Percentiles rank a stretch among this genome's conserved stretches.
phyloP scores from a whole-genome alignment of 805 yeast species.

The Candida railenensis region DNA sequence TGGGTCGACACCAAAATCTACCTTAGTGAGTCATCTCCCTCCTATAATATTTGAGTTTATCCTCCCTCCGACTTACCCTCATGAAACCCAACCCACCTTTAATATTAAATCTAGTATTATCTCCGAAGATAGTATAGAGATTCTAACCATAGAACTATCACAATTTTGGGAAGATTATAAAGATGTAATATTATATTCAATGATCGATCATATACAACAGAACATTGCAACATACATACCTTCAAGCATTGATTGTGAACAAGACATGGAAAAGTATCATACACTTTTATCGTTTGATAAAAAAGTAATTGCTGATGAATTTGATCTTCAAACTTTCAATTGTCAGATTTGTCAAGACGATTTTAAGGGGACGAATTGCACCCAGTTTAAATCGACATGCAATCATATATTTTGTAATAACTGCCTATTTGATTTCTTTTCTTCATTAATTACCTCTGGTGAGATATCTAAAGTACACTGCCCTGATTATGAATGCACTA shows the following conservation, averaged over 20 bases:
- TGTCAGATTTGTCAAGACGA: conserved; percentile 60
- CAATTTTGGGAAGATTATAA: conserved; percentile 32
- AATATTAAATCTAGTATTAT: conserved; percentile 32
- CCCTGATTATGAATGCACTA: conserved; percentile 53
- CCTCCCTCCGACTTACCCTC: conserved; percentile 38
- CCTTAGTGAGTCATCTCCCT: conserved; percentile 25
- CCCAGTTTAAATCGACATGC: conserved; percentile 39
- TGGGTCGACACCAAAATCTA: not conserved
- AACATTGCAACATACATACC: conserved; percentile 8
- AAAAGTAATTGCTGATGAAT: conserved; percentile 19
- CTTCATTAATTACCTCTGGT: conserved; percentile 43
- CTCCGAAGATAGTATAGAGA: conserved; percentile 9
- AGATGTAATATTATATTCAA: conserved; percentile 40
- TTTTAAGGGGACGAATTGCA: conserved; percentile 43
- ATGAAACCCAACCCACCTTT: conserved; percentile 21
- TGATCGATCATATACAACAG: conserved; percentile 40
- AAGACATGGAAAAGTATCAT: conserved; percentile 12
- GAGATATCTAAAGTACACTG: conserved; percentile 54
- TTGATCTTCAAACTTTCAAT: conserved; percentile 35
- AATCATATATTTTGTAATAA: conserved; percentile 47
- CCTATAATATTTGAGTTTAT: conserved; percentile 24
- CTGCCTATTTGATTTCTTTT: conserved; percentile 46
- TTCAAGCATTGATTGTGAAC: conserved; percentile 13
- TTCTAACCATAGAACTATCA: conserved; percentile 16
- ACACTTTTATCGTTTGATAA: conserved; percentile 19